Percentiles rank a stretch among this genome's conserved stretches.
Evolutionary conservation across 805 yeast species (phyloP).

Genomic region (Myxozyma mucilagina): DNA sequence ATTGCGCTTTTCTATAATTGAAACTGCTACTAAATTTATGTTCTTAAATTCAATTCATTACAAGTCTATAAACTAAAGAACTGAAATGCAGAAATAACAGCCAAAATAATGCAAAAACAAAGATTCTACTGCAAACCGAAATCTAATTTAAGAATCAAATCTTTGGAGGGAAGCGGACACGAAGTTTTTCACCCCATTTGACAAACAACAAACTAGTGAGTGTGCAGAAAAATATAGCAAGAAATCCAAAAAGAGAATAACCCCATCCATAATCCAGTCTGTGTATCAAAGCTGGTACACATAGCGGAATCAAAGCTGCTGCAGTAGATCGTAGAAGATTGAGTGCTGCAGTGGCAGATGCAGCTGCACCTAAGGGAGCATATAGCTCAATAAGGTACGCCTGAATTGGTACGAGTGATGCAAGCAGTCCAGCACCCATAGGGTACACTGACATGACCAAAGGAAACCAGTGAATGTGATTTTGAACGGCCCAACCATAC

Average conservation of each 20-base stretch:
- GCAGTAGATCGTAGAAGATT: conserved; percentile 27
- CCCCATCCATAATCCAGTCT: conserved; percentile 30
- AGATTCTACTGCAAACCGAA: too few relatives aligned
- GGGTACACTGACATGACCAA: conserved; percentile 18
- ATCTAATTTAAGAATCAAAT: background rate
- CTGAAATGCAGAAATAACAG: background rate
- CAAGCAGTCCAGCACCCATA: conserved; percentile 27
- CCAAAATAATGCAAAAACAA: background rate
- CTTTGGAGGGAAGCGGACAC: conserved; percentile 22
- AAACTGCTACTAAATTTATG: too few relatives aligned
- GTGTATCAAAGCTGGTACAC: conserved; percentile 21
- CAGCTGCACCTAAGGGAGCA: conserved; percentile 27
- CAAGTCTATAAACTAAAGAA: too few relatives aligned
- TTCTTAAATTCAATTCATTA: too few relatives aligned
- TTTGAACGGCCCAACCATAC: conserved; percentile 34
- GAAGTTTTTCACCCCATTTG: conserved; percentile 16
- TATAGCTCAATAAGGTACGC: conserved; percentile 29
- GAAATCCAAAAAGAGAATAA: conserved; percentile 24
- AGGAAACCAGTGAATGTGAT: conserved; percentile 24
- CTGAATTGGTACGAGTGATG: conserved; percentile 28
- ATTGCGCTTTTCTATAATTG: too few relatives aligned
- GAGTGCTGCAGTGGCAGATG: conserved; percentile 30
- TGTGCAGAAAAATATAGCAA: conserved; percentile 22
- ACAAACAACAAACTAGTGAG: conserved; percentile 17
- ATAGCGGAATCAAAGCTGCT: conserved; percentile 27